Conservation (phyloP, 306 rosid species). For the Hippophae gyantsensis region DNA sequence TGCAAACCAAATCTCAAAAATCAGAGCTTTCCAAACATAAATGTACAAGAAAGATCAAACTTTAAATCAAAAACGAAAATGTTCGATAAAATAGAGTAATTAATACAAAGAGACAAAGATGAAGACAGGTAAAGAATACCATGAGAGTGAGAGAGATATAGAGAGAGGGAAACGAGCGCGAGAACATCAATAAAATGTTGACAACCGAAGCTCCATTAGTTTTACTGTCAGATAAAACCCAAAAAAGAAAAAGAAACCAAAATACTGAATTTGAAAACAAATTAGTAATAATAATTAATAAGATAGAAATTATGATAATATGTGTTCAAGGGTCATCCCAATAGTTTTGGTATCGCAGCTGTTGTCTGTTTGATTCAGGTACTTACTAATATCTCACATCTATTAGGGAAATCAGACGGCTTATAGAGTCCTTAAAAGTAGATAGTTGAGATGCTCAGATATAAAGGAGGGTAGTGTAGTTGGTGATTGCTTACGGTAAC, state of each 20-base stretch:
- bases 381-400: too few relatives aligned
- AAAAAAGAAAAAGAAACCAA: constrained; percentile 6
- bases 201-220: constrained; percentile 39
- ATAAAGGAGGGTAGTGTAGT: constrained; percentile 24
- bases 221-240: not conserved
- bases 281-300: not conserved
- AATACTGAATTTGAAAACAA: not conserved
- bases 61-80: not conserved
- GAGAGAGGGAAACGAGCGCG: constrained; percentile 14
- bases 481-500: constrained; percentile 29
- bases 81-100: constrained; percentile 7
- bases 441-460: not conserved
- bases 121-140: constrained; percentile 19
- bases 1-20: constrained; percentile 27
- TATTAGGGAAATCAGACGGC: too few relatives aligned
- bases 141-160: constrained; percentile 19
- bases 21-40: constrained; percentile 20
- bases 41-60: not conserved
- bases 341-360: too few relatives aligned
- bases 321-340: not conserved
- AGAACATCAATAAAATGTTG: constrained; percentile 26
- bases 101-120: not conserved
- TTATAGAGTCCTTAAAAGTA: not conserved
- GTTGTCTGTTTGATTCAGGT: too few relatives aligned
- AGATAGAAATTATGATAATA: not conserved